Evolutionary conservation across 495 filamentous ascomycete genomes (phyloP).

Genomic region (Entonaema liquescens): DNA sequence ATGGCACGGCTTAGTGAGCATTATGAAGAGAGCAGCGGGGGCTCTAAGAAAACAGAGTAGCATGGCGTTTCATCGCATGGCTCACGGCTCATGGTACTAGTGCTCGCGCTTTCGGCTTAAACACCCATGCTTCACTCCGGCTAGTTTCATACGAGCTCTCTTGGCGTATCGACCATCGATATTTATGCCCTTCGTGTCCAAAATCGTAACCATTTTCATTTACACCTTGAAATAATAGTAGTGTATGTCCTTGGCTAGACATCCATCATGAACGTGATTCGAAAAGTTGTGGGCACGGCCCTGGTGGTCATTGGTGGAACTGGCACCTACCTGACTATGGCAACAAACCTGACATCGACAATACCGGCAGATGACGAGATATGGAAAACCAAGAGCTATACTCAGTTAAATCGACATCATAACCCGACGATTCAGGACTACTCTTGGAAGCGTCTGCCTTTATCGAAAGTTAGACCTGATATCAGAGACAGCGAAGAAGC

Average conservation of each 20-base stretch:
- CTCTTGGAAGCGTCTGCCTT: conserved; percentile 65
- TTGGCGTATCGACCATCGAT: not conserved
- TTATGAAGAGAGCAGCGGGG: not conserved
- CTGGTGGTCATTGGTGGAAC: conserved; percentile 50
- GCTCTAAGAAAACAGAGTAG: not conserved
- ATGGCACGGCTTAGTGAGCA: not conserved
- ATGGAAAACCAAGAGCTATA: conserved; percentile 61
- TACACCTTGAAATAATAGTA: not conserved
- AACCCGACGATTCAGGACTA: conserved; percentile 69
- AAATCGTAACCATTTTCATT: not conserved
- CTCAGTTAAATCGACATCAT: conserved; percentile 63
- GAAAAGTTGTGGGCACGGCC: conserved; percentile 41
- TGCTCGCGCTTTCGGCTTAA: not conserved
- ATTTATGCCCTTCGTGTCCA: not conserved
- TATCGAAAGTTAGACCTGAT: conserved; percentile 68
- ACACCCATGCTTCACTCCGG: not conserved
- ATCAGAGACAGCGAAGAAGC: conserved; percentile 67
- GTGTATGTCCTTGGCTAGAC: not conserved
- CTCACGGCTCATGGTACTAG: not conserved
- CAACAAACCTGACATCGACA: conserved; percentile 51
- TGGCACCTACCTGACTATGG: conserved; percentile 44
- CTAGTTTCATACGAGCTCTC: not conserved
- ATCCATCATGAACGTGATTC: conserved; percentile 56
- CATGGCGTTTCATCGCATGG: not conserved
- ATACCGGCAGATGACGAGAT: conserved; percentile 65